These are phyloP conservation scores for Erythrobasidium hasegawianum DNA, from an alignment of 1,284 basidiomycete genomes.

Conservation along the genomic window DNA sequence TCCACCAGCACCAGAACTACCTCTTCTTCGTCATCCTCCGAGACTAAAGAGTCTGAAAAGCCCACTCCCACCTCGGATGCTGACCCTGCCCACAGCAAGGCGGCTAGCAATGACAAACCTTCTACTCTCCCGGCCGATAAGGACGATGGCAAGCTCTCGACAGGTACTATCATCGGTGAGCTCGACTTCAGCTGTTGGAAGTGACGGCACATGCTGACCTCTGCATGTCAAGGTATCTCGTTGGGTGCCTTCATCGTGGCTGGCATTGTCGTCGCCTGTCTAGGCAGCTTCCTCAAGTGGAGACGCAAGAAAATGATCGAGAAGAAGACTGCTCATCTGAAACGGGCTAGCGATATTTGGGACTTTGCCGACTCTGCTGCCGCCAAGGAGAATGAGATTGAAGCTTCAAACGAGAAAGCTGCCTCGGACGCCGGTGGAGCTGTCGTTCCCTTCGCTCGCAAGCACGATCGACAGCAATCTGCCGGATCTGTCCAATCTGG, in stretches of 20 bases:
- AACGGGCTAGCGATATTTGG: constrained; percentile 12
- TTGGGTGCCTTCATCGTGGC: constrained; percentile 16
- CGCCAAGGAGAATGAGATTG: constrained; percentile 16
- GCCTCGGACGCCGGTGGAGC: background rate
- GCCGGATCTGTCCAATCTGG: background rate
- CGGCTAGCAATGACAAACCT: background rate
- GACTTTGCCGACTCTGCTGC: constrained; percentile 24
- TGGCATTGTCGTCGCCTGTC: constrained; percentile 11
- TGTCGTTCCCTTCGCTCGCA: background rate
- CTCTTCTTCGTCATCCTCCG: background rate
- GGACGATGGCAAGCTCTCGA: constrained; percentile 8
- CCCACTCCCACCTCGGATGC: background rate
- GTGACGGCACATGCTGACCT: background rate
- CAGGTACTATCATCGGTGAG: constrained; percentile 27
- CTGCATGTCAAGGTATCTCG: constrained; percentile 11
- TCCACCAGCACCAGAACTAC: background rate
- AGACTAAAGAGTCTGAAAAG: background rate
- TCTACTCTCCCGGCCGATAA: background rate
- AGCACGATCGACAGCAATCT: constrained; percentile 9
- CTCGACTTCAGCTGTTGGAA: background rate
- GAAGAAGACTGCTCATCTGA: constrained; percentile 16
- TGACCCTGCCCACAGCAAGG: background rate
- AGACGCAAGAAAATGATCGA: constrained; percentile 8
- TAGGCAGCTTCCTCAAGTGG: constrained; percentile 21
- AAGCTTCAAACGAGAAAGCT: background rate